These are phyloP conservation scores for Epichloe hybrida DNA, from an alignment of 2,329 filamentous ascomycete genomes.

Conservation along the genomic window DNA sequence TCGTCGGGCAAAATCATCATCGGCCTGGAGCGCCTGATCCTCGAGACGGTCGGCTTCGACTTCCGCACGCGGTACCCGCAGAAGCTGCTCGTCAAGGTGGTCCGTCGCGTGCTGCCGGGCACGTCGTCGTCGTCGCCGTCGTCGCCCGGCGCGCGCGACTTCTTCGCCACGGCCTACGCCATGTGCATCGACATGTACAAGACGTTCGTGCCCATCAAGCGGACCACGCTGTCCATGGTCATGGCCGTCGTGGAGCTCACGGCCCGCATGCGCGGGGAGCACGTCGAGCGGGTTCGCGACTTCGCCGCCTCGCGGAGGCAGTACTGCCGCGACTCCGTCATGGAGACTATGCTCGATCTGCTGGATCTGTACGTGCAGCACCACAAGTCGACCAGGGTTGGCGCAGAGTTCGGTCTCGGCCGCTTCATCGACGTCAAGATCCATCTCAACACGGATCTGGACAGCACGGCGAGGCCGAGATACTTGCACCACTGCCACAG, in stretches of 20 bases:
- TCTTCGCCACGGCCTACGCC: conserved; percentile 59
- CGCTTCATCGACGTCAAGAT: conserved; percentile 81
- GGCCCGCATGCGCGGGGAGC: conserved; percentile 48
- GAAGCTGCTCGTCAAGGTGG: conserved; percentile 69
- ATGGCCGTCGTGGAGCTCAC: conserved; percentile 73
- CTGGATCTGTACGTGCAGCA: conserved; percentile 88
- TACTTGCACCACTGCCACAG: conserved; percentile 47
- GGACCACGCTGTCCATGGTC: conserved; percentile 73
- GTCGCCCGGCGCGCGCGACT: conserved; percentile 18
- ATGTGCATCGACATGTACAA: conserved; percentile 85
- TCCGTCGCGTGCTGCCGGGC: conserved; percentile 43
- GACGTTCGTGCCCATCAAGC: conserved; percentile 85
- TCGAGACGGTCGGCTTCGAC: conserved; percentile 88
- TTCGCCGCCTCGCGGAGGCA: conserved; percentile 35
- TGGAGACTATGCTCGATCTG: conserved; percentile 79
- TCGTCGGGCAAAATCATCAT: conserved; percentile 67
- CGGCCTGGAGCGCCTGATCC: conserved; percentile 79
- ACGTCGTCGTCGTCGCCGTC: conserved; percentile 1
- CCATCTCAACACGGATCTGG: conserved; percentile 67
- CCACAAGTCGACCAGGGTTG: conserved; percentile 59
- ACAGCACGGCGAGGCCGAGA: conserved; percentile 46
- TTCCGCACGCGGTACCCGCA: conserved; percentile 84
- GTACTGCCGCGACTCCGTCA: conserved; percentile 32
- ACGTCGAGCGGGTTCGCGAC: conserved; percentile 34
- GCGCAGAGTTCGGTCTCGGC: conserved; percentile 57